Evolutionary conservation across 495 filamentous ascomycete genomes (phyloP).

Genomic region (Glarea lozoyensis): DNA sequence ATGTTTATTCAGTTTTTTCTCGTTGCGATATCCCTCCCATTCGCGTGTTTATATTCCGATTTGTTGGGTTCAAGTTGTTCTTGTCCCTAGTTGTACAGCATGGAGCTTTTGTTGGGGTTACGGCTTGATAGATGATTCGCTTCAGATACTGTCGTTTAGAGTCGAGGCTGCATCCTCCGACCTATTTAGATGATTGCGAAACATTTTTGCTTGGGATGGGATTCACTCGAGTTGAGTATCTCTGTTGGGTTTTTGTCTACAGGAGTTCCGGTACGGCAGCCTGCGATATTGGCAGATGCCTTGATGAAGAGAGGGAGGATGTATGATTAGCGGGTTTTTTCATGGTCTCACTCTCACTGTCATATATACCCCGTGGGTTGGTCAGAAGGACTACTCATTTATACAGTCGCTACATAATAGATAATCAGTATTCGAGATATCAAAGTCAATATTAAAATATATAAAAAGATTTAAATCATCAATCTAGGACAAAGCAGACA

Average conservation of each 20-base stretch:
- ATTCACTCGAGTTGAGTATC: not conserved
- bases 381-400: no score
- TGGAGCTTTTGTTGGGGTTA: no score
- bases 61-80: no score
- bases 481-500: no score
- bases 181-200: not conserved
- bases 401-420: no score
- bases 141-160: slow-evolving; percentile 5
- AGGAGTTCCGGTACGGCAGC: not conserved
- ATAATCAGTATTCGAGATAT: no score
- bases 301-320: slow-evolving; percentile 2
- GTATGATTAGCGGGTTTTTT: slow-evolving; percentile 10
- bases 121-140: no score
- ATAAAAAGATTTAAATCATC: no score
- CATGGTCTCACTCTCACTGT: slow-evolving; percentile 7
- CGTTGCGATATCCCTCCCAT: slow-evolving; percentile 17
- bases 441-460: no score
- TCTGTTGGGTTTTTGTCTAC: not conserved
- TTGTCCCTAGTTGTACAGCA: no score
- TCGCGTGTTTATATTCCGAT: slow-evolving; percentile 17
- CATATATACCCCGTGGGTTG: slow-evolving; percentile 18
- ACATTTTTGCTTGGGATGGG: not conserved
- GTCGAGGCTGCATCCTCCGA: not conserved
- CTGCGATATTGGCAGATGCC: not conserved
- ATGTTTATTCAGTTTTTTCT: not conserved